Evolutionary conservation across 305 asterid genomes (phyloP).

Genomic region (Lippia alba): DNA sequence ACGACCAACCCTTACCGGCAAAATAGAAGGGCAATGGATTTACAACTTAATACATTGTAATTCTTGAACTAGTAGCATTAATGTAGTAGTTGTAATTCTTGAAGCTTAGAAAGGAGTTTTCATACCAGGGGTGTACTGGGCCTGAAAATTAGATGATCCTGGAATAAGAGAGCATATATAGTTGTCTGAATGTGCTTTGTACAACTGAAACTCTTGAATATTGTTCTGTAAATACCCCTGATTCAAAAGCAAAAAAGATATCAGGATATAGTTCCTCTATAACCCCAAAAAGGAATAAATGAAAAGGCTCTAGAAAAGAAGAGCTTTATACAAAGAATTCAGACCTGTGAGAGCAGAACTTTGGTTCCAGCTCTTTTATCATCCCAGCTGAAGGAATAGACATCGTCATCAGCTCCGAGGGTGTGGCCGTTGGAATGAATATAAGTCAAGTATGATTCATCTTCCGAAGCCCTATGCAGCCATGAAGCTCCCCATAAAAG

Average conservation of each 20-base stretch:
- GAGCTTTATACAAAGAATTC: not conserved
- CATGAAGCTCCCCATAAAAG: slow-evolving; percentile 95
- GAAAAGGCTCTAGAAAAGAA: not conserved
- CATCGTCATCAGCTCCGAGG: slow-evolving; percentile 74
- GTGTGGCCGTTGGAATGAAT: slow-evolving; percentile 74
- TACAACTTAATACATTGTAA: not conserved
- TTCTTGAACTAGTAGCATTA: not conserved
- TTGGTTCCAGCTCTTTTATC: slow-evolving; percentile 89
- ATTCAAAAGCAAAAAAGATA: not conserved
- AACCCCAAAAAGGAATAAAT: not conserved
- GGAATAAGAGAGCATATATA: slow-evolving; percentile 85
- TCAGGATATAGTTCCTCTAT: not conserved
- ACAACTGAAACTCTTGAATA: slow-evolving; percentile 59
- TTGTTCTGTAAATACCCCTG: slow-evolving; percentile 70
- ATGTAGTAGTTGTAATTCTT: not conserved
- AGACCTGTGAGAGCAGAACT: slow-evolving; percentile 76
- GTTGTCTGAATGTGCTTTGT: slow-evolving; percentile 84
- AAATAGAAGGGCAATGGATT: no score
- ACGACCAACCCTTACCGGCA: no score
- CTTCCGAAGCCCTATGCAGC: slow-evolving; percentile 75
- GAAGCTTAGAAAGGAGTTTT: not conserved
- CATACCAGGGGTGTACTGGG: slow-evolving; percentile 83
- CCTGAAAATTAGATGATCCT: slow-evolving; percentile 78
- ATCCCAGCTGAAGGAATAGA: slow-evolving; percentile 87
- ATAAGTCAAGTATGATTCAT: slow-evolving; percentile 59